These are phyloP conservation scores for Daedaleopsis sinensis DNA, from an alignment of 768 basidiomycete species.

Conservation along the genomic window DNA sequence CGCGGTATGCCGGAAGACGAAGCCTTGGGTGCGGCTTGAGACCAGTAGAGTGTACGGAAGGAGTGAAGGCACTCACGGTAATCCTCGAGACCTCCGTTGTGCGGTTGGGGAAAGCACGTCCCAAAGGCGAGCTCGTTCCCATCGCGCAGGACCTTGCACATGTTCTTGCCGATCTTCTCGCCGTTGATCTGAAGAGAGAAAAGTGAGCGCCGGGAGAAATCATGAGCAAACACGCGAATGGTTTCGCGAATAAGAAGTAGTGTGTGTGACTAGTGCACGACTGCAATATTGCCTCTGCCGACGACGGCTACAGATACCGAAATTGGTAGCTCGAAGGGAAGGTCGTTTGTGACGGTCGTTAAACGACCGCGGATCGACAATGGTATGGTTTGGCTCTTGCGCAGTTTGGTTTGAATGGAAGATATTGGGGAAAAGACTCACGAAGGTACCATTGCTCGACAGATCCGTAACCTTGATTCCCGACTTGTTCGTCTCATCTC, in stretches of 20 bases:
- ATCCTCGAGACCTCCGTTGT: constrained; percentile 56
- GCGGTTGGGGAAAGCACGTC: constrained; percentile 47
- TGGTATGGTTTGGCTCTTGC: no score
- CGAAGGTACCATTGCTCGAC: constrained; percentile 53
- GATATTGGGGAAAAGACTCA: background rate
- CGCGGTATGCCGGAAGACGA: constrained; percentile 70
- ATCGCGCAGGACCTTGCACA: constrained; percentile 60
- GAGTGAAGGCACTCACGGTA: constrained; percentile 56
- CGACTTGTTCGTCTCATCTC: constrained; percentile 41
- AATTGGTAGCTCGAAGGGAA: no score
- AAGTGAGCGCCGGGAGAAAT: background rate
- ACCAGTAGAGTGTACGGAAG: background rate
- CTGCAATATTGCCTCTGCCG: no score
- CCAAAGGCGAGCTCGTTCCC: constrained; percentile 93
- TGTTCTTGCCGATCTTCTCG: constrained; percentile 58
- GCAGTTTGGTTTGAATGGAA: background rate
- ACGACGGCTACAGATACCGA: no score
- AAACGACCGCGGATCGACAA: no score
- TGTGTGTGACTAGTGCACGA: no score
- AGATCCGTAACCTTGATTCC: constrained; percentile 55
- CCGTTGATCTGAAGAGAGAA: constrained; percentile 61
- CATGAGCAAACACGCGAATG: no score
- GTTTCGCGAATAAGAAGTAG: no score
- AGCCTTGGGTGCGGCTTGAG: constrained; percentile 46
- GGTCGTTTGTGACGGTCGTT: no score